Evolutionary conservation across 176 grass and related monocot genomes (phyloP), one percentile per base, ranked within the genome.

Genomic region (Oryza brachyantha): DNA sequence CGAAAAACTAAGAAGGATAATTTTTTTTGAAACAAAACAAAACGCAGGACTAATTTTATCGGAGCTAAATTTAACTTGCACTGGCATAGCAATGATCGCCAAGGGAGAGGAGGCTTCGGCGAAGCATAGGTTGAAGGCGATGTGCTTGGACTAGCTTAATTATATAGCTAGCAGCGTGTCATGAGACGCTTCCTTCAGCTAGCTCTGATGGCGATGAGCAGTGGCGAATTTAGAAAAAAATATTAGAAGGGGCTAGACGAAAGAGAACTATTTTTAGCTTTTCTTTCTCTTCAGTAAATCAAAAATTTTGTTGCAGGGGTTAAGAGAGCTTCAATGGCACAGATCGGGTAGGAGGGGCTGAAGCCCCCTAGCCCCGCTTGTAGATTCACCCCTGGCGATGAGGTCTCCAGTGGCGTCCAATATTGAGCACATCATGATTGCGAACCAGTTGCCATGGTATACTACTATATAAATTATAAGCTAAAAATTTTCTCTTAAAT

Each of bases 41-140:
- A 40, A 64, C 5, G 2, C 10, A 14, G 7, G 0, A 32, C 31
- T 4, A 11, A 16, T 14, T 69, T 46, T n/a, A 12, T 57, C 37
- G 52, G 11, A 34, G 35, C 10, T 28, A n/a, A 36, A 11, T 43
- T 68, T 61, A 34, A 28, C 59, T 41, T 46, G 43, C 13, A 46
- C 21, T 34, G 12, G 21, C 72, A 10, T 83, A 28, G 72, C 60
- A 76, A 45, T 61, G 63, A 60, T 68, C 36, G 37, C 35, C 46
- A 29, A 16, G 29, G 16, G 32, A 19, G 45, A 75, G 81, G 73
- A 5, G 1, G 80, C 52, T 84, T 84, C 73, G 38, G 82, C 73
- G 82, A 84, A 84, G 72, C 63, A 60, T 38, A 25, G 73, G 10
- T 70, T 76, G 73, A 84, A 36, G 52, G 64, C 38, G 52, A 84